A percentile compares a stretch with the other conserved stretches of the same genome.
Conservation (phyloP, 1,284 basidiomycete genomes). For the Neonothopanus nambi region DNA sequence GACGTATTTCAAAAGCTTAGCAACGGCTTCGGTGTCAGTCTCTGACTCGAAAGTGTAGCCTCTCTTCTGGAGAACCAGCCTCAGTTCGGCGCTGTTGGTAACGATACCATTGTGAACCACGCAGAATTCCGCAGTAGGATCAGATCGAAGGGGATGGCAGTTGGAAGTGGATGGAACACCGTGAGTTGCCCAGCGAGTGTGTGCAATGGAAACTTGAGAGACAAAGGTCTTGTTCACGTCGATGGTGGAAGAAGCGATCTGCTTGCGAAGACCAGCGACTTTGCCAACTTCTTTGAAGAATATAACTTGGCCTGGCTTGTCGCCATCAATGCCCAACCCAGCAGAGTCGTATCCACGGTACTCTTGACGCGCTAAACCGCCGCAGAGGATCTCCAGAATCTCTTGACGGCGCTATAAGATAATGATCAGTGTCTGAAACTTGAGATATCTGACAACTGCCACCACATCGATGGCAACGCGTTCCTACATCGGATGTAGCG, state of each 20-base stretch:
- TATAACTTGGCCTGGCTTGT: slow-evolving; percentile 75
- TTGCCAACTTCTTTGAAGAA: slow-evolving; percentile 99
- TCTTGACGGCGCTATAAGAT: slow-evolving; percentile 82
- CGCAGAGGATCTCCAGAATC: slow-evolving; percentile 89
- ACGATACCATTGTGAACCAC: slow-evolving; percentile 99
- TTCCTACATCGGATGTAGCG: background rate
- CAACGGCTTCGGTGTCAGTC: slow-evolving; percentile 98
- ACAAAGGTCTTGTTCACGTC: slow-evolving; percentile 84
- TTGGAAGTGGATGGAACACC: slow-evolving; percentile 87
- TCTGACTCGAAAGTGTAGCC: slow-evolving; percentile 96
- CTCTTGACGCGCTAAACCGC: slow-evolving; percentile 93
- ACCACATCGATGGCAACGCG: slow-evolving; percentile 5
- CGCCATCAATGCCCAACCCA: slow-evolving; percentile 94
- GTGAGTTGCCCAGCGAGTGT: slow-evolving; percentile 99
- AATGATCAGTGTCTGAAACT: slow-evolving; percentile 13
- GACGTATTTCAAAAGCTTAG: slow-evolving; percentile 95
- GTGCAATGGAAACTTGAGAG: slow-evolving; percentile 95
- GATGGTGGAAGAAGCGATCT: slow-evolving; percentile 77
- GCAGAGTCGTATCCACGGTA: slow-evolving; percentile 99
- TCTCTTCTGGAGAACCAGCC: slow-evolving; percentile 92
- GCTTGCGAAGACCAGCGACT: slow-evolving; percentile 91
- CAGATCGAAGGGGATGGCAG: slow-evolving; percentile 95
- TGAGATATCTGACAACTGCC: background rate
- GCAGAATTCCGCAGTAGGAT: slow-evolving; percentile 82
- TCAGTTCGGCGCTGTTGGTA: slow-evolving; percentile 90